Base-by-base conservation (phyloP, 1,284 basidiomycete species). In the Pterula multifida region DNA sequence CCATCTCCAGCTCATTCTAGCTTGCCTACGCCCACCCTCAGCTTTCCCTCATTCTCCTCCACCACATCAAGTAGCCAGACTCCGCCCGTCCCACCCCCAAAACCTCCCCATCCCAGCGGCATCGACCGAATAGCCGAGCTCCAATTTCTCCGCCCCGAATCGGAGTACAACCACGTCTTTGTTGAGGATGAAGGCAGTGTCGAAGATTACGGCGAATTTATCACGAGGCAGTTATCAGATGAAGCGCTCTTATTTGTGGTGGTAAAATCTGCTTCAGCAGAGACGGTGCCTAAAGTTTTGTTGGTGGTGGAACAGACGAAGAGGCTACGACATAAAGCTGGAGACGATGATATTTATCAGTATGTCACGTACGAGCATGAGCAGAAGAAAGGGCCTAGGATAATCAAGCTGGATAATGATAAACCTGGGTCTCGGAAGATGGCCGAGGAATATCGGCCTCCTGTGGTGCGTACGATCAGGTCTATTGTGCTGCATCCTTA, bases 281-380 rank as follows among this genome's bases (percentile, higher is more conserved):
- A 72, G 3, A 71, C 84, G 26, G 86, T 90, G 2, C 75, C 83
- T 1, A 89, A 87, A 58, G 85, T 89, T 0, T 69, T 91, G 24
- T 79, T 79, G 48, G 77, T 90, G 0, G 86, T 89, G 0, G 85
- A 90, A 56, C 78, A 87, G 60, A 79, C 79, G 2, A 90, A 86
- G 60, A 76, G 87, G 3, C 69, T 81, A 49, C 72, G 83, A 48
- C 70, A 89, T 58, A 86, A 83, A 68, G 26, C 56, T 75, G 78
- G 81, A 24, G 78, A 81, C 21, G 68, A 79, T 12, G 82, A 86
- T 50, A 63, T 91, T 2, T 73, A 85, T 57, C 86, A 90, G 63
- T 91, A 90, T 56, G 85, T 90, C 35, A 66, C 81, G 2, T 81
- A 86, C 56, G 84, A 88, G 51, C 71, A 70, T 3, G 64, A 63